A percentile compares a stretch with the other conserved stretches of the same genome.
These are phyloP conservation scores for Talaromyces atroroseus DNA, from an alignment of 2,329 filamentous ascomycete genomes.

Conservation along the genomic window DNA sequence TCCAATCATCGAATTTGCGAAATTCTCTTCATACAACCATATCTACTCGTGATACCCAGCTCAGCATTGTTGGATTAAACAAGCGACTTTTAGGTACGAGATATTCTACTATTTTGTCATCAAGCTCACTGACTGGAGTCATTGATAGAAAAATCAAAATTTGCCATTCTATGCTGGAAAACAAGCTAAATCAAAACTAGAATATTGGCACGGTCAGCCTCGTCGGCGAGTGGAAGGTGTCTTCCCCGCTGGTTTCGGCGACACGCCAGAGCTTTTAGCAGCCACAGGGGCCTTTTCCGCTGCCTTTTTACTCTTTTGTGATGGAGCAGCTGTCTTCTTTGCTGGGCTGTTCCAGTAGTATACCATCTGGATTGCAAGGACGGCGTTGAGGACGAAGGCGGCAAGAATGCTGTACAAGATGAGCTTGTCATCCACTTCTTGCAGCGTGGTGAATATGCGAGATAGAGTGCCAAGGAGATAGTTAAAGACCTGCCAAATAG, in stretches of 20 bases:
- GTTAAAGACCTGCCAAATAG: constrained; percentile 80
- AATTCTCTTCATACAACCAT: background rate
- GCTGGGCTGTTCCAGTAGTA: constrained; percentile 81
- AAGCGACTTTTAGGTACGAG: background rate
- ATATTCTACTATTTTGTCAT: background rate
- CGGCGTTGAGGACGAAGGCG: constrained; percentile 80
- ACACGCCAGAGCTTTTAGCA: constrained; percentile 36
- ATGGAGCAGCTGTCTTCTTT: constrained; percentile 21
- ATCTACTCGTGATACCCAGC: background rate
- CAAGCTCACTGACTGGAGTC: background rate
- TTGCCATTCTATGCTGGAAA: constrained; percentile 10
- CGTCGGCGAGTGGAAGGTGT: constrained; percentile 53
- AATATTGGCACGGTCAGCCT: constrained; percentile 31
- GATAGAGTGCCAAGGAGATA: constrained; percentile 89
- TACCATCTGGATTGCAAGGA: constrained; percentile 84
- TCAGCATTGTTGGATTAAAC: background rate
- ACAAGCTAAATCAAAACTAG: constrained; percentile 9
- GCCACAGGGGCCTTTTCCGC: constrained; percentile 20
- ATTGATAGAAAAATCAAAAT: background rate
- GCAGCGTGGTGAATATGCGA: constrained; percentile 94
- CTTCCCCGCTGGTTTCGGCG: constrained; percentile 39
- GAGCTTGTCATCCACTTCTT: constrained; percentile 94
- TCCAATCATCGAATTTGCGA: background rate
- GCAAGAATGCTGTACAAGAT: constrained; percentile 94
- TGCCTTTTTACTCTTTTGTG: constrained; percentile 29